Conservation (phyloP, 352 stramenopile species). For the Phytophthora aleatoria region DNA sequence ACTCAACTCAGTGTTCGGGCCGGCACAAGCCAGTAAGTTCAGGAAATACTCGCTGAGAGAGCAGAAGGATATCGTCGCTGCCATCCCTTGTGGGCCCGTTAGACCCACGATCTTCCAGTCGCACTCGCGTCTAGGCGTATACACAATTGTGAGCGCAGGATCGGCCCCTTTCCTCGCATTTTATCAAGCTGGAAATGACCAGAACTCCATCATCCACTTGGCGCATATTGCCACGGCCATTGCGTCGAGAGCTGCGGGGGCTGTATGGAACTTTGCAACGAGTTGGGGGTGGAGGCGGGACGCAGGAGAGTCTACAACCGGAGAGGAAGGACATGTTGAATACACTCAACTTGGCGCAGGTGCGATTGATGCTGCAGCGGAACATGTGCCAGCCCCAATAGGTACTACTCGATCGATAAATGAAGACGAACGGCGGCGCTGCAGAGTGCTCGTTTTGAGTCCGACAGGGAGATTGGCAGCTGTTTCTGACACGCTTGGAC, state of each 20-base stretch:
- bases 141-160: slow-evolving; percentile 74
- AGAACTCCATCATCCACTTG: slow-evolving; percentile 88
- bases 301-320: slow-evolving; percentile 6
- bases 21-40: slow-evolving; percentile 77
- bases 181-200: slow-evolving; percentile 84
- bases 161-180: slow-evolving; percentile 77
- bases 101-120: slow-evolving; percentile 84
- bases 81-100: slow-evolving; percentile 64
- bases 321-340: slow-evolving; percentile 17
- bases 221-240: slow-evolving; percentile 86
- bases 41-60: slow-evolving; percentile 82
- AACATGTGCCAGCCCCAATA: slow-evolving; percentile 75
- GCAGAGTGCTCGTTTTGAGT: slow-evolving; percentile 67
- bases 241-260: slow-evolving; percentile 70
- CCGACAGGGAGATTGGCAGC: slow-evolving; percentile 70
- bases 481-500: slow-evolving; percentile 75
- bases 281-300: slow-evolving; percentile 71
- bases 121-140: slow-evolving; percentile 71
- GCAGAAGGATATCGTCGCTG: slow-evolving; percentile 65
- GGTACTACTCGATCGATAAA: slow-evolving; percentile 52
- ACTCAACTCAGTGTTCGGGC: slow-evolving; percentile 61
- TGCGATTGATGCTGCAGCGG: slow-evolving; percentile 58
- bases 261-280: slow-evolving; percentile 84
- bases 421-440: slow-evolving; percentile 67
- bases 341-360: slow-evolving; percentile 35